A percentile compares a stretch with the other conserved stretches of the same genome.
Conservation (phyloP, 495 filamentous ascomycete genomes). For the Podospora australis region DNA sequence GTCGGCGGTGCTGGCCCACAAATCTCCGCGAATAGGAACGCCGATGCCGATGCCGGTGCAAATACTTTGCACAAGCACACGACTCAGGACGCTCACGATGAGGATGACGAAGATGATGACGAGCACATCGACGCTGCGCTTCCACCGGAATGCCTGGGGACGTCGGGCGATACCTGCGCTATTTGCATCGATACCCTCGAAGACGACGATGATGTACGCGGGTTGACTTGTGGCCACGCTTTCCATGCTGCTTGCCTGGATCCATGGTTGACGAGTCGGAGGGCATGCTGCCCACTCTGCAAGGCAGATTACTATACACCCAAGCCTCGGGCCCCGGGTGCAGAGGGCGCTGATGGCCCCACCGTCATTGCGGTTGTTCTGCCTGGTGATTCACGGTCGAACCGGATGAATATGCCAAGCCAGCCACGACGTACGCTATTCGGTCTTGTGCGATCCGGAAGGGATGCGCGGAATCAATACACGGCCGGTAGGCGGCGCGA, state of each 20-base stretch:
- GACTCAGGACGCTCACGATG: slow-evolving; percentile 39
- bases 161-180: slow-evolving; percentile 90
- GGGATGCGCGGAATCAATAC: background rate
- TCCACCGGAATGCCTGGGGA: slow-evolving; percentile 72
- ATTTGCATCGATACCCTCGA: slow-evolving; percentile 94
- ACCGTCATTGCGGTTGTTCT: slow-evolving; percentile 21
- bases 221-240: slow-evolving; percentile 88
- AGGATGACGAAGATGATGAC: slow-evolving; percentile 70
- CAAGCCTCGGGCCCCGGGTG: slow-evolving; percentile 56
- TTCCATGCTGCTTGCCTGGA: slow-evolving; percentile 94
- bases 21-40: slow-evolving; percentile 15
- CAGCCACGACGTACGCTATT: slow-evolving; percentile 21
- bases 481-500: slow-evolving; percentile 1
- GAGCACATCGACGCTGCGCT: slow-evolving; percentile 79
- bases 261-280: slow-evolving; percentile 87
- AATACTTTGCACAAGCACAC: slow-evolving; percentile 14
- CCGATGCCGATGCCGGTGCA: slow-evolving; percentile 9
- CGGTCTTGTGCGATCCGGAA: slow-evolving; percentile 16
- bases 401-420: slow-evolving; percentile 38
- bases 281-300: slow-evolving; percentile 94
- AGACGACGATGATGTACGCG: slow-evolving; percentile 91
- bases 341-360: slow-evolving; percentile 27
- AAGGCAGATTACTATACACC: slow-evolving; percentile 95
- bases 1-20: slow-evolving; percentile 5
- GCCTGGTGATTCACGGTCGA: slow-evolving; percentile 19